Evolutionary conservation across 2,329 filamentous ascomycete genomes (phyloP), one percentile per base, ranked within the genome.

Genomic region (Coniochaeta prunicola): DNA sequence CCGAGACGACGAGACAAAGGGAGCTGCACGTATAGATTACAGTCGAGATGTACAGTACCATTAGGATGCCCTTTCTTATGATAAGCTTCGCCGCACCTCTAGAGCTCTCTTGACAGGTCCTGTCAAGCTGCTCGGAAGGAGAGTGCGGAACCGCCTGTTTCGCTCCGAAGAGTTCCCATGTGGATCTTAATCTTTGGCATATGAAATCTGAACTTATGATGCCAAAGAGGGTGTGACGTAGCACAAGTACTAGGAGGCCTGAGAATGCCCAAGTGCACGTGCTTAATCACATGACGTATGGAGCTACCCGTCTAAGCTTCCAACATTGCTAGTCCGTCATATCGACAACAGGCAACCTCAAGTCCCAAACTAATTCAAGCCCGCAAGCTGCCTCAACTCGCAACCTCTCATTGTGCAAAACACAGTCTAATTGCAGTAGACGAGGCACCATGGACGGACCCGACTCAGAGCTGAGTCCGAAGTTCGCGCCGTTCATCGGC

Each of bases 401-500:
- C 38, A 48, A 30, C 26, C 36, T 48, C 26, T 17, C 21, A n/a
- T 50, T 21, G 13, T 50, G n/a, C 24, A 50, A 50, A 17, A n/a
- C n/a, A n/a, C 24, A 50, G 45, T 30, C 26, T 50, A 28, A 9
- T 30, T 17, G 26, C n/a, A n/a, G 9, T 28, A 54, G 19, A 28
- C n/a, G 15, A 28, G 6, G 13, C 50, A 58, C 17, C 62, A 85
- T 85, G 82, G 76, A 74, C 60, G 40, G 40, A 21, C 40, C 40
- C 40, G 78, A 82, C 65, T 83, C 82, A 54, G 84, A 86, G 65
- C 75, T 85, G 62, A 79, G 87, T 60, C 90, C 90, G 67, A 90
- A 89, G 76, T 93, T 92, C 73, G 90, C 90, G 77, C 90, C 90
- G 67, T 94, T 93, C 79, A 82, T 93, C 73, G 90, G 90, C 79